Evolutionary conservation across 257 asterid species (phyloP), one percentile per base, ranked within the genome.

Genomic region (Lavandula angustifolia): DNA sequence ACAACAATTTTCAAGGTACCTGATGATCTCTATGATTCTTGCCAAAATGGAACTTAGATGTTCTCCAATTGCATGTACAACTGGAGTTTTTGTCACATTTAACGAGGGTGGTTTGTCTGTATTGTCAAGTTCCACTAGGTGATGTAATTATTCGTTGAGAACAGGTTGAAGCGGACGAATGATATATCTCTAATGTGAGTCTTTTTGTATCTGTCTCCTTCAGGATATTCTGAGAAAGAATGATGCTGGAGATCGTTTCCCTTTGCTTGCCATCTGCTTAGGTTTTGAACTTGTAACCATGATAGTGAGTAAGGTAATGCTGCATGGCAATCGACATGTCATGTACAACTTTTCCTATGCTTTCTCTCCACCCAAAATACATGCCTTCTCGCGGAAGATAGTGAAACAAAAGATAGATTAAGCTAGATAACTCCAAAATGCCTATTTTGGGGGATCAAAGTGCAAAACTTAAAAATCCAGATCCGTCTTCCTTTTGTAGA

Each of bases 251-350:
- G 95, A 87, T 70, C 89, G 72, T 81, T 92, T 92, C 68, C 98
- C 98, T 41, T 68, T 92, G 83, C 79, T 92, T 65, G 96, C 98
- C 67, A 89, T 87, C 79, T 92, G 98, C 87, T 81, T 92, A 69
- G 98, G 98, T 51, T 92, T 92, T 87, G 98, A 92, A 76, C 88
- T 92, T 60, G 48, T 88, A 68, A 85, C 91, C 38, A 83, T 80
- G 95, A 78, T 87, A 31, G 75, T 92, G 75, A 80, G 95, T 73
- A 66, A 86, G 98, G 96, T 88, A 78, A 35, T 27, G 37, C 60
- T 71, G 16, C 66, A 31, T 52, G 7, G 34, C 54, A 38, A 27
- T 29, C 13, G 34, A 64, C 65, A 60, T 33, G 3, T 60, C 65
- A 60, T 22, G 3, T 60, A 37, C 54, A 54, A 18, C 14, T 65